Evolutionary conservation across 2,329 filamentous ascomycete genomes (phyloP).

Genomic region (Drechslera avenae): DNA sequence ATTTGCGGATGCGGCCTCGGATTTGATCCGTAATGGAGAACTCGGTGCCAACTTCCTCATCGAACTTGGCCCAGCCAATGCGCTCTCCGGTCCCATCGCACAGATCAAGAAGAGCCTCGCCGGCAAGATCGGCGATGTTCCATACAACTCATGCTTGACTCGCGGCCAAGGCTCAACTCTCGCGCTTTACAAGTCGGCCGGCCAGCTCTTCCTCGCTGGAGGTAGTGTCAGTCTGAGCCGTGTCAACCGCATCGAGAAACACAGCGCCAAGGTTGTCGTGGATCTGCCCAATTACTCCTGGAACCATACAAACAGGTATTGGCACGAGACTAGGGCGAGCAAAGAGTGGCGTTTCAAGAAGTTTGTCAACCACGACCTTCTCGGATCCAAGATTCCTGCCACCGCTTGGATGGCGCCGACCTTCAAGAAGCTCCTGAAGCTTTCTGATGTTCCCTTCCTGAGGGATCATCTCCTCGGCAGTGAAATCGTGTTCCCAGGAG

Average conservation of each 20-base stretch:
- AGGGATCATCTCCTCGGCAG: too few relatives aligned
- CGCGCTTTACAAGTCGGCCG: background rate
- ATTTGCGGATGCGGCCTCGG: background rate
- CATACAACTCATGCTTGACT: background rate
- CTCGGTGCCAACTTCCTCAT: background rate
- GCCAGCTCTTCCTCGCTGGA: background rate
- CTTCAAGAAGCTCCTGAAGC: too few relatives aligned
- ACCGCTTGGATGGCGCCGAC: too few relatives aligned
- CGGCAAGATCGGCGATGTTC: background rate
- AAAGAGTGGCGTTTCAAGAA: constrained; percentile 16
- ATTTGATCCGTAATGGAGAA: too few relatives aligned
- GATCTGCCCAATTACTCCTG: constrained; percentile 14
- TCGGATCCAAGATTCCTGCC: constrained; percentile 6
- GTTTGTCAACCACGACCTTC: constrained; percentile 23
- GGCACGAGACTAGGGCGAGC: constrained; percentile 5
- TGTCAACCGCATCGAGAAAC: background rate
- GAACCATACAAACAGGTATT: constrained; percentile 8
- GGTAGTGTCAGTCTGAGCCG: background rate
- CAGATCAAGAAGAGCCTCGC: background rate
- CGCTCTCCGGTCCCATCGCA: constrained; percentile 8
- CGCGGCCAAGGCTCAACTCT: background rate
- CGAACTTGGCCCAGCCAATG: constrained; percentile 7
- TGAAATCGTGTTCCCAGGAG: too few relatives aligned
- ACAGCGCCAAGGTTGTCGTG: background rate
- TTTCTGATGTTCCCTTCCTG: too few relatives aligned